Evolutionary conservation across 768 basidiomycete genomes (phyloP).

Genomic region (Suillus variegatus): DNA sequence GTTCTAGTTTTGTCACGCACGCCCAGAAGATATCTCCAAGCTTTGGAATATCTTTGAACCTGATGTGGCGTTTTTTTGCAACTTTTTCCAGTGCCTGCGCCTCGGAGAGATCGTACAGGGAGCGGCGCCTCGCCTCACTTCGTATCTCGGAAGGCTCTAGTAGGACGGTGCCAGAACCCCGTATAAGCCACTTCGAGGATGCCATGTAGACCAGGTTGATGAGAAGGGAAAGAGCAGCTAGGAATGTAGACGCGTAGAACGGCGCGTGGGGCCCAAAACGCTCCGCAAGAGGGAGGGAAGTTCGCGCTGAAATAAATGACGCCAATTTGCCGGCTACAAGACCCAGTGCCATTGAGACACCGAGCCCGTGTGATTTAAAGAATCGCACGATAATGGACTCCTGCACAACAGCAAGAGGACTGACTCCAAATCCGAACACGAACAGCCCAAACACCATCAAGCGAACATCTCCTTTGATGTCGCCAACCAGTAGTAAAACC

Average conservation of each 20-base stretch:
- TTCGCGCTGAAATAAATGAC: conserved; percentile 73
- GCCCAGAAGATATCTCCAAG: conserved; percentile 82
- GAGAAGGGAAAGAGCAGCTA: conserved; percentile 65
- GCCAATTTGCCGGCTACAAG: conserved; percentile 80
- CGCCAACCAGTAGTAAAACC: conserved; percentile 64
- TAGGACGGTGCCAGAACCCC: conserved; percentile 58
- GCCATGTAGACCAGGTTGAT: conserved; percentile 70
- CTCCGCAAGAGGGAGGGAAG: conserved; percentile 76
- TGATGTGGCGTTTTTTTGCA: conserved; percentile 64
- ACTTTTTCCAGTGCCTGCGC: conserved; percentile 64
- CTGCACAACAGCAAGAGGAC: conserved; percentile 80
- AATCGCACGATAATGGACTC: conserved; percentile 85
- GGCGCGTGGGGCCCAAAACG: conserved; percentile 69
- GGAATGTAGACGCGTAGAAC: conserved; percentile 65
- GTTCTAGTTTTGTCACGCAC: conserved; percentile 38
- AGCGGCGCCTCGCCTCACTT: conserved; percentile 51
- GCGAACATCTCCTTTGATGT: conserved; percentile 58
- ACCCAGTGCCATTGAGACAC: conserved; percentile 78
- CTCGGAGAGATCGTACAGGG: conserved; percentile 50
- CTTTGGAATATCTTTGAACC: conserved; percentile 58
- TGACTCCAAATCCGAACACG: conserved; percentile 76
- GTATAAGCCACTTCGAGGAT: conserved; percentile 64
- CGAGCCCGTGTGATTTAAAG: conserved; percentile 75
- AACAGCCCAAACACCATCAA: conserved; percentile 78
- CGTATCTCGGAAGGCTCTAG: conserved; percentile 60